These are phyloP conservation scores for Ogataea glucozyma DNA, from an alignment of 805 yeast genomes.

Conservation along the genomic window DNA sequence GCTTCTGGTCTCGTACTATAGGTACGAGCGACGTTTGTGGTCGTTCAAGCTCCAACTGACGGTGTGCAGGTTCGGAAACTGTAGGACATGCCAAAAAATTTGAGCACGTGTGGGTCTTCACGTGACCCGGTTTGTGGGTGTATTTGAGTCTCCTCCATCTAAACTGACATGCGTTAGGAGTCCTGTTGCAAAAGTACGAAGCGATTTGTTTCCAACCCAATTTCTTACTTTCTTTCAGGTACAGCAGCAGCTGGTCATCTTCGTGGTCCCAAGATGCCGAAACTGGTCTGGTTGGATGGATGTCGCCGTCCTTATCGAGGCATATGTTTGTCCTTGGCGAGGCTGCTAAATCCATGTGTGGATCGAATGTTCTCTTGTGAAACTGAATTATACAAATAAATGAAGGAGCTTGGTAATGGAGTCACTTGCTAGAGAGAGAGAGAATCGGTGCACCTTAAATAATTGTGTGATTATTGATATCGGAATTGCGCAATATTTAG, in stretches of 20 bases:
- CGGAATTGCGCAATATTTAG: constrained; percentile 6
- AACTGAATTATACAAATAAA: too few species aligned
- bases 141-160: constrained; percentile 76
- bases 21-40: not conserved
- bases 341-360: too few species aligned
- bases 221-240: constrained; percentile 76
- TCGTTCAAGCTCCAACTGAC: too few species aligned
- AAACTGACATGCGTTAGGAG: constrained; percentile 88
- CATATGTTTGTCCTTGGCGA: too few species aligned
- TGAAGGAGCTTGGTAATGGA: too few species aligned
- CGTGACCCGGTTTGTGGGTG: constrained; percentile 33
- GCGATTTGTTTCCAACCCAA: constrained; percentile 90
- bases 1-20: not conserved
- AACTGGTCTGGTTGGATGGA: constrained; percentile 1
- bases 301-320: not conserved
- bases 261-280: constrained; percentile 66
- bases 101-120: not conserved
- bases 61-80: too few species aligned
- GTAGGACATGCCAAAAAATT: too few species aligned
- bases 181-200: constrained; percentile 69
- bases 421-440: too few species aligned
- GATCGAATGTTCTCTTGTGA: not conserved
- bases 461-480: too few species aligned
- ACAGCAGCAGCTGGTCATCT: constrained; percentile 70
- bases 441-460: too few species aligned